Base-by-base conservation (phyloP, 1,284 basidiomycete genomes). In the Macrocybe sp. region DNA sequence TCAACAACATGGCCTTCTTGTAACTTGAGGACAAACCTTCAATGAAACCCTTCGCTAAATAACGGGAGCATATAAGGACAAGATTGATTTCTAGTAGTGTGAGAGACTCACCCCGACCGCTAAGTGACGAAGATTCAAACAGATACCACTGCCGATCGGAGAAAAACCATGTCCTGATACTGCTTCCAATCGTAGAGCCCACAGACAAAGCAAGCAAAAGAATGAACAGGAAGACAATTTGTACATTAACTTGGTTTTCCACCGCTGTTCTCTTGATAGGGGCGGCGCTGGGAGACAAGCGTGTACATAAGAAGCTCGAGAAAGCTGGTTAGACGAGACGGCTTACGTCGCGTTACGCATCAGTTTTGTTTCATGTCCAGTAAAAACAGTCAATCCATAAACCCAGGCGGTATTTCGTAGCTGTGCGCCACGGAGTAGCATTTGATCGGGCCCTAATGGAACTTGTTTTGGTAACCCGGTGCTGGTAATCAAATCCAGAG, bases 181-280 rank as follows among this genome's bases (percentile, higher is more conserved):
- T 91, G 55, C 86, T 87, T 28, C 97, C 97, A 57, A 98, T 83
- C 0, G 96, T 92, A 11, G 92, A 96, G 3, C 92, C 92, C 48
- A 98, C 64, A 3, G 94, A 97, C 31, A 99, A 74, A 0, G 83
- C 85, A 11, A 99, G 74, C 8, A 99, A 77, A 12, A 98, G 74
- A 42, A 86, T 77, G 65, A 99, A 98, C 47, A 99, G 74, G 65
- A 96, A 95, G n/a, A 99, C 79, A 58, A 99, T 99, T 60, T 98
- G 95, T 3, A 86, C 75, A 62, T 99, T 99, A 61, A 99, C 97
- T 68, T 97, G 93, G 48, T 87, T 78, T 68, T 99, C 97, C 7
- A 99, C 94, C 0, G 92, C 90, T 0, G 97, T 99, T 38, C 94
- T 77, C 71, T 99, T 99, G 70, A 98, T 91, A 2, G 97, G 97